Evolutionary conservation across 805 yeast species (phyloP), one percentile per base, ranked within the genome.

Genomic region (Schizosaccharomyces japonicus): DNA sequence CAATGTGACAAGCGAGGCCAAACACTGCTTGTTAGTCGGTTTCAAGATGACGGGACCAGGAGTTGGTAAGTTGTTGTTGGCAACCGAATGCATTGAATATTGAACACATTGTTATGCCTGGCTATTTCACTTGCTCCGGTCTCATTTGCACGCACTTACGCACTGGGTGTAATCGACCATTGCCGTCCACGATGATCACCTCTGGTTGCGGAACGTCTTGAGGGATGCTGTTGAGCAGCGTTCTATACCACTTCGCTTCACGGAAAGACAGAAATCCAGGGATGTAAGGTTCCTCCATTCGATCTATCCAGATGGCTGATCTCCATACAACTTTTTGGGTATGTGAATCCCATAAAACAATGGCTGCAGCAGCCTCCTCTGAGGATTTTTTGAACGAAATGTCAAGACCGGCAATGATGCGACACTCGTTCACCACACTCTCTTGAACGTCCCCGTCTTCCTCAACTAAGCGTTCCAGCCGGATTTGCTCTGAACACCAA

Each of bases 201-300:
- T 36, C 42, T 8, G 23, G 5, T 6, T 11, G 23, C n/a, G n/a
- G n/a, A 36, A 15, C 17, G 3, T 19, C 13, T 7, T 5, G 2
- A 21, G 42, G 42, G 23, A 36, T 21, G 13, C 26, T 17, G 13
- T 36, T 17, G 7, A 36, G 28, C 23, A 36, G n/a, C 4, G 42
- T 25, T 23, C 17, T 19, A 36, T 36, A 36, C 26, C 27, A 36
- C 23, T 36, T 21, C 17, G 23, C 23, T 21, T 36, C 42, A 19
- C 42, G 42, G 23, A 36, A 36, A n/a, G 42, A 36, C 1, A 36
- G 42, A 19, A 36, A 36, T 8, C 42, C 42, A 23, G 42, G 42
- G n/a, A 36, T 27, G 23, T 36, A 36, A 10, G 17, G 27, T 23
- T 36, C 42, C 23, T 19, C 23, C 5, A 36, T n/a, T 17, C n/a